Conservation (phyloP, 306 rosid genomes). For the Fagus crenata region DNA sequence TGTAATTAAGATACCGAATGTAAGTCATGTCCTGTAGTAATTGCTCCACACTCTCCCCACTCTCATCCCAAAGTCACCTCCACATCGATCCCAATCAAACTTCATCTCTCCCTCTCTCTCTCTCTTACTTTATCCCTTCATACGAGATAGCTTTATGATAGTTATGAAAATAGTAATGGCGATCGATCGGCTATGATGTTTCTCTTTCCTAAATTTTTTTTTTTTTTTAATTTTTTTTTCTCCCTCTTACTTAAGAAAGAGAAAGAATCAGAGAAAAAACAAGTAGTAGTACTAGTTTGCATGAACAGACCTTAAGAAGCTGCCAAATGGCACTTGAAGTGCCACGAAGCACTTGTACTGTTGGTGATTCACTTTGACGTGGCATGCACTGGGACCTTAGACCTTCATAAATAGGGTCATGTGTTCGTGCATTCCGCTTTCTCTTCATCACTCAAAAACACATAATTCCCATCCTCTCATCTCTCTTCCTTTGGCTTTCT, state of each 20-base stretch:
- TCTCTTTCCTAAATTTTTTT: background rate
- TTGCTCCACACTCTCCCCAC: background rate
- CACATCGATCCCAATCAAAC: background rate
- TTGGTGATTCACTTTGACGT: constrained; percentile 49
- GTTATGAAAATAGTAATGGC: background rate
- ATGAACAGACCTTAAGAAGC: constrained; percentile 33
- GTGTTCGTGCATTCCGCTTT: constrained; percentile 30
- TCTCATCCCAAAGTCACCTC: background rate
- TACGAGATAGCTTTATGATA: background rate
- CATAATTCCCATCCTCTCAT: background rate
- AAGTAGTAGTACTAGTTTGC: constrained; percentile 23
- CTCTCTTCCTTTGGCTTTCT: no score
- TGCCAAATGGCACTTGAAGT: constrained; percentile 31
- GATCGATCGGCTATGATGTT: no score
- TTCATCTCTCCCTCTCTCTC: background rate
- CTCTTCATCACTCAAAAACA: constrained; percentile 30
- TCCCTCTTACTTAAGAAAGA: constrained; percentile 6
- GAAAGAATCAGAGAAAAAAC: background rate
- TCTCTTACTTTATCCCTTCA: constrained; percentile 8
- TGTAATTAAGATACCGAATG: background rate
- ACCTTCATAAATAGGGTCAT: constrained; percentile 51
- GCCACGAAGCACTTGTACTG: constrained; percentile 52
- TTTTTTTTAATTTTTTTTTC: background rate
- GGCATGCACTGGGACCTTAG: constrained; percentile 39
- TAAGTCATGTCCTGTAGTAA: background rate